Evolutionary conservation across 495 filamentous ascomycete genomes (phyloP).

Genomic region (Penicillium herquei): DNA sequence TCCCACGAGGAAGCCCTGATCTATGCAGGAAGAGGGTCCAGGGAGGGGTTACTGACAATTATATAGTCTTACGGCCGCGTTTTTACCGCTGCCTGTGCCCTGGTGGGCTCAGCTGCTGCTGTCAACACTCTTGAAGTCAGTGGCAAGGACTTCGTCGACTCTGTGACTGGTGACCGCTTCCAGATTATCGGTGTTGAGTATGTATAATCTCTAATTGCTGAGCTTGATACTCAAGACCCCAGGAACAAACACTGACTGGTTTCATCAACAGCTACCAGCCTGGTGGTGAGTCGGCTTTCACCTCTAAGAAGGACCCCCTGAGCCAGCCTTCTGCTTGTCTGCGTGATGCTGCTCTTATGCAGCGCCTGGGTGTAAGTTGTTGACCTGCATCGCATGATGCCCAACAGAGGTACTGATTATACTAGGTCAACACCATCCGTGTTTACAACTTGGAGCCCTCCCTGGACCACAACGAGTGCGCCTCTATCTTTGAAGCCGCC

Average conservation of each 20-base stretch:
- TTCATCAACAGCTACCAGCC: slow-evolving; percentile 70
- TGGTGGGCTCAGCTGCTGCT: slow-evolving; percentile 57
- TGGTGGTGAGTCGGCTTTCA: slow-evolving; percentile 80
- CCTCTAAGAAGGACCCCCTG: slow-evolving; percentile 68
- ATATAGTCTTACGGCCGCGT: slow-evolving; percentile 28
- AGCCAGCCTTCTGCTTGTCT: slow-evolving; percentile 72
- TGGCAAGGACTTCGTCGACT: slow-evolving; percentile 81
- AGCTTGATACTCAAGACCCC: neutral
- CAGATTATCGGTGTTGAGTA: slow-evolving; percentile 86
- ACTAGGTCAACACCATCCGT: slow-evolving; percentile 81
- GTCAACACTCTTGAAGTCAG: slow-evolving; percentile 70
- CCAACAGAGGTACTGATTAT: slow-evolving; percentile 5
- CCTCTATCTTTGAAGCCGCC: slow-evolving; percentile 85
- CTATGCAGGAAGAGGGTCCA: neutral
- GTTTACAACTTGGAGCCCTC: slow-evolving; percentile 88
- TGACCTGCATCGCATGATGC: neutral
- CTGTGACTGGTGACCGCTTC: slow-evolving; percentile 73
- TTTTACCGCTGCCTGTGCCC: slow-evolving; percentile 39
- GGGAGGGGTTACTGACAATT: neutral
- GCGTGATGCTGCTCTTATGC: slow-evolving; percentile 90
- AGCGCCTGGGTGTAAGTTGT: slow-evolving; percentile 62
- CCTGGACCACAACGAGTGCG: slow-evolving; percentile 85
- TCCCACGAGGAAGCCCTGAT: neutral
- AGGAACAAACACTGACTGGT: slow-evolving; percentile 15
- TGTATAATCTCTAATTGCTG: slow-evolving; percentile 12